Evolutionary conservation across 352 stramenopile genomes (phyloP).

Genomic region (Pythium aphanidermatum): DNA sequence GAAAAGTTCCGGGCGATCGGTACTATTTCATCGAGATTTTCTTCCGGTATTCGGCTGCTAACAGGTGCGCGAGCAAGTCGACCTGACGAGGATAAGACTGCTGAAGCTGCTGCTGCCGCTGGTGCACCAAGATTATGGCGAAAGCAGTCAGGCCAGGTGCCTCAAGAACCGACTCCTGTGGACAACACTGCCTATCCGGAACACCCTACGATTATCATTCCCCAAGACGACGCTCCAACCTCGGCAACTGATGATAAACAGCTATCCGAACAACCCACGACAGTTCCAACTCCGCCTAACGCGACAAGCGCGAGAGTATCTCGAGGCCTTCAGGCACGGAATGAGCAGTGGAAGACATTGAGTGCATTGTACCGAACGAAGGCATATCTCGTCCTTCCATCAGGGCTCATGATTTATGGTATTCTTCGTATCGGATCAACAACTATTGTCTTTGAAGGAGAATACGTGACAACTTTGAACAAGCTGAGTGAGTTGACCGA

Average conservation of each 20-base stretch:
- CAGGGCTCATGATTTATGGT: slow-evolving; percentile 64
- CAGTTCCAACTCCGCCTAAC: slow-evolving; percentile 1
- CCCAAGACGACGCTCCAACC: slow-evolving; percentile 8
- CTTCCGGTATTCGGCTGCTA: slow-evolving; percentile 54
- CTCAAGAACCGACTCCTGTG: slow-evolving; percentile 1
- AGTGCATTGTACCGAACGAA: slow-evolving; percentile 65
- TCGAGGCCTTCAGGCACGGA: slow-evolving; percentile 33
- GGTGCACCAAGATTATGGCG: slow-evolving; percentile 13
- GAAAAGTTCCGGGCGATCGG: slow-evolving; percentile 46
- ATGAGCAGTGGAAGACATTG: slow-evolving; percentile 66
- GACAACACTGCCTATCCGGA: slow-evolving; percentile 4
- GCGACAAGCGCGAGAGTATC: slow-evolving; percentile 19
- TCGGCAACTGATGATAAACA: neutral
- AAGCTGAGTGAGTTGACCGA: slow-evolving; percentile 47
- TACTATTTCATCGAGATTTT: slow-evolving; percentile 71
- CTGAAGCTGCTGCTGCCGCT: slow-evolving; percentile 12
- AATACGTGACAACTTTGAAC: slow-evolving; percentile 63
- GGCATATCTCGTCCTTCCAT: slow-evolving; percentile 69
- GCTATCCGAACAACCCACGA: neutral
- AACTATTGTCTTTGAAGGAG: slow-evolving; percentile 79
- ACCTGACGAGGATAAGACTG: slow-evolving; percentile 13
- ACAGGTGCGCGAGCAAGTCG: slow-evolving; percentile 11
- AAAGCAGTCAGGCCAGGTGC: slow-evolving; percentile 6
- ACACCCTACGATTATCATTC: slow-evolving; percentile 5
- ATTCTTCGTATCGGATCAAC: slow-evolving; percentile 60